phyloP scores from a whole-genome alignment of 179 eudicot species.

The Drosera spatulata region DNA sequence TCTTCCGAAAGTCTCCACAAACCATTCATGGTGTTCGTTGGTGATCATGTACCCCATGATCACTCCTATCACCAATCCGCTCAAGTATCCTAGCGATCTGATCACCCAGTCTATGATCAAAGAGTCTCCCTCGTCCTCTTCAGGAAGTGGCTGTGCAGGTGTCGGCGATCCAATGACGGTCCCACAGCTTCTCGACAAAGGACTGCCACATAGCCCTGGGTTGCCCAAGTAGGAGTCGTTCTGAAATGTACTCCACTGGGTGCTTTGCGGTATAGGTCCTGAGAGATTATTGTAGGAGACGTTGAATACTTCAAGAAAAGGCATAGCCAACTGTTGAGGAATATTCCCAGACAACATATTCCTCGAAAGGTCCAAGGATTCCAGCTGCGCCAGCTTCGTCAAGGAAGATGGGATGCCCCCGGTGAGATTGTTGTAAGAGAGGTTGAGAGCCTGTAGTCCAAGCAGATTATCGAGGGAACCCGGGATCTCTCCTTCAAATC shows the following conservation, averaged over 20 bases:
- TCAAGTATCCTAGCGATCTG: background rate
- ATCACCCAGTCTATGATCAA: background rate
- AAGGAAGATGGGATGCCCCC: constrained; percentile 21
- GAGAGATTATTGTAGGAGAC: constrained; percentile 23
- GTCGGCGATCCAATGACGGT: too few relatives aligned
- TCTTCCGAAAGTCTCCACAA: background rate
- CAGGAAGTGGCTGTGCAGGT: too few relatives aligned
- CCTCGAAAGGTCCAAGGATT: constrained; percentile 24
- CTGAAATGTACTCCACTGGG: constrained; percentile 31
- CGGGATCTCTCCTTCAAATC: constrained; percentile 22
- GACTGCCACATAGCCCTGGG: constrained; percentile 24
- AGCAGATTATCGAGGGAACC: constrained; percentile 13
- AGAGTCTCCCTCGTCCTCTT: background rate
- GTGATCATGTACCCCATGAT: background rate
- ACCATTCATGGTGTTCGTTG: background rate
- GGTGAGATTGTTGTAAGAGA: constrained; percentile 23
- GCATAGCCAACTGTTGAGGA: constrained; percentile 11
- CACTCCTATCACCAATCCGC: background rate
- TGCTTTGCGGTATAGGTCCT: constrained; percentile 25
- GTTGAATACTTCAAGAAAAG: constrained; percentile 19
- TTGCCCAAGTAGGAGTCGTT: constrained; percentile 23
- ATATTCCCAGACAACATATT: constrained; percentile 23
- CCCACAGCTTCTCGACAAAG: constrained; percentile 22
- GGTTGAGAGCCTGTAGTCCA: constrained; percentile 20
- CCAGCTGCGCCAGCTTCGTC: constrained; percentile 17